These are phyloP conservation scores for Limnanthes douglasii DNA, from an alignment of 345 rosid genomes.

Conservation along the genomic window DNA sequence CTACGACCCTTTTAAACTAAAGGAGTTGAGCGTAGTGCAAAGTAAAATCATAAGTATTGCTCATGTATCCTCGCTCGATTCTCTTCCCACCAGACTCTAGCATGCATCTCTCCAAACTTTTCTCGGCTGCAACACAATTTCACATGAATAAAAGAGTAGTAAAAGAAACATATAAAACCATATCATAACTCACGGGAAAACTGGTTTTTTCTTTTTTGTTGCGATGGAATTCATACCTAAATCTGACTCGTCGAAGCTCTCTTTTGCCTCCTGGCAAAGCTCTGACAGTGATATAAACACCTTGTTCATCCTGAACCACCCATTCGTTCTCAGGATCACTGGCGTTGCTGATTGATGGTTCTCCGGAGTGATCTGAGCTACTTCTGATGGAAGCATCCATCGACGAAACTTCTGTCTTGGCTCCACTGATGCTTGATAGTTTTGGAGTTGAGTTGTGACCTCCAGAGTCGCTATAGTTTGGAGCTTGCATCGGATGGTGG, in stretches of 20 bases:
- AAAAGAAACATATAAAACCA: not conserved
- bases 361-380: slow-evolving; percentile 79
- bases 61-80: slow-evolving; percentile 88
- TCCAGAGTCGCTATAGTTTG: slow-evolving; percentile 45
- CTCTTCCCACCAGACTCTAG: slow-evolving; percentile 98
- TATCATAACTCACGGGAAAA: not conserved
- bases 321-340: slow-evolving; percentile 82
- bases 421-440: slow-evolving; percentile 78
- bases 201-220: not conserved
- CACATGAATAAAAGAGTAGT: no score
- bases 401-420: slow-evolving; percentile 86
- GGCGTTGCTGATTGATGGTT: slow-evolving; percentile 75
- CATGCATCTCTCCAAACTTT: slow-evolving; percentile 91
- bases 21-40: no score
- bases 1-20: no score
- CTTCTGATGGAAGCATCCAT: slow-evolving; percentile 83
- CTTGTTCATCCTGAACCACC: slow-evolving; percentile 97
- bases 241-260: slow-evolving; percentile 95
- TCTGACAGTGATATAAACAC: slow-evolving; percentile 90
- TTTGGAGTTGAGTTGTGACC: slow-evolving; percentile 78
- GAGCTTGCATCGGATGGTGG: slow-evolving; percentile 46
- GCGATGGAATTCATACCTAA: slow-evolving; percentile 52
- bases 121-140: slow-evolving; percentile 58
- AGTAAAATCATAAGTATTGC: slow-evolving; percentile 75
- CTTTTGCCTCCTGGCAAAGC: slow-evolving; percentile 60